phyloP scores from a whole-genome alignment of 441 rosid genomes.

The Pelargonium australe region DNA sequence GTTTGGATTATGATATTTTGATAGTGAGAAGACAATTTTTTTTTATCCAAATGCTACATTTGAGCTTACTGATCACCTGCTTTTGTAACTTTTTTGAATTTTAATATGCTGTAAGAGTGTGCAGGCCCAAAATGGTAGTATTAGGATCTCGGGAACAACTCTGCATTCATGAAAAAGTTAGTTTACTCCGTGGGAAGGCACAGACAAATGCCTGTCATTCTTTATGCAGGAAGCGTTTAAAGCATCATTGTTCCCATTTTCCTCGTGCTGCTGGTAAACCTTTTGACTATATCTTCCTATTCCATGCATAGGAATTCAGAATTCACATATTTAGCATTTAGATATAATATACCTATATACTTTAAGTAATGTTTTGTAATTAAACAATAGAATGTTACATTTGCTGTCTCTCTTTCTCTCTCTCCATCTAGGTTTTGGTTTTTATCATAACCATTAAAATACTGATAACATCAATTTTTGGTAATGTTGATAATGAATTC shows the following conservation, averaged over 20 bases:
- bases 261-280: conserved; percentile 49
- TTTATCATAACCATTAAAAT: not conserved
- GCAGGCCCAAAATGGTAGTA: conserved; percentile 92
- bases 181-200: conserved; percentile 78
- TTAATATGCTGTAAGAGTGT: conserved; percentile 20
- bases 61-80: not conserved
- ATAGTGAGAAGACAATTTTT: too few relatives aligned
- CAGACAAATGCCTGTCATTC: conserved; percentile 76
- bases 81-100: not conserved
- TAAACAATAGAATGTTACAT: not conserved
- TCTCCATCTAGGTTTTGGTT: not conserved
- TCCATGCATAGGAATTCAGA: not conserved
- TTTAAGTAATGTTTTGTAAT: not conserved
- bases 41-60: not conserved
- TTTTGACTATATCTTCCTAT: conserved; percentile 2
- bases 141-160: conserved; percentile 95
- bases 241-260: conserved; percentile 54
- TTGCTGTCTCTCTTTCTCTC: not conserved
- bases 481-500: not conserved
- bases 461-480: not conserved
- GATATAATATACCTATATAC: not conserved
- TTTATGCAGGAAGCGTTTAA: conserved; percentile 55
- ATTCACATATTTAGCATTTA: not conserved
- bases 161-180: conserved; percentile 81
- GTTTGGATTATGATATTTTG: too few relatives aligned